Conservation (phyloP, 192 early-diverging fungal genomes). For the Backusella psychrophila region DNA sequence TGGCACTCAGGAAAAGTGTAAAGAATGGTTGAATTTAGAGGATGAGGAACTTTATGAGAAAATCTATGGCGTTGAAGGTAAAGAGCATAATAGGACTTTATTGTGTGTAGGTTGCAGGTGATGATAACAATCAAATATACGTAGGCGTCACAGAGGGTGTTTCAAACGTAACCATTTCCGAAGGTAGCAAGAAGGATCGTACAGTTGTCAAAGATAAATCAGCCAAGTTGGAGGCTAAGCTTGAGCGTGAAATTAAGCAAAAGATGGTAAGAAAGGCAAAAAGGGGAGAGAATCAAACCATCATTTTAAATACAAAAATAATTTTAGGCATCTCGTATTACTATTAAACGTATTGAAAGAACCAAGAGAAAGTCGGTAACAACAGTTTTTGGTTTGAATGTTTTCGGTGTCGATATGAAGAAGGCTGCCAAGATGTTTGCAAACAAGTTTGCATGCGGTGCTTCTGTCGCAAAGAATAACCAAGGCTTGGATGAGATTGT, state of each 20-base stretch:
- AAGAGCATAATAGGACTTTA: background rate
- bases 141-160: conserved; percentile 24
- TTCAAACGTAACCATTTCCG: conserved; percentile 15
- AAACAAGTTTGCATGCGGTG: conserved; percentile 92
- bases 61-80: conserved; percentile 47
- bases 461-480: conserved; percentile 91
- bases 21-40: conserved; percentile 66
- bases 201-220: conserved; percentile 41
- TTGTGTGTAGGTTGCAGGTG: background rate
- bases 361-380: conserved; percentile 94
- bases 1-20: conserved; percentile 79
- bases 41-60: conserved; percentile 58
- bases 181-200: conserved; percentile 52
- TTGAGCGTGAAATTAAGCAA: conserved; percentile 73
- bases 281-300: background rate
- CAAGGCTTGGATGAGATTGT: conserved; percentile 94
- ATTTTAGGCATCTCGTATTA: conserved; percentile 56
- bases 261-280: conserved; percentile 57
- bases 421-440: conserved; percentile 97
- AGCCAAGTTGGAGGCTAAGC: conserved; percentile 60
- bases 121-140: background rate
- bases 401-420: conserved; percentile 95
- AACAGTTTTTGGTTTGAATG: conserved; percentile 78
- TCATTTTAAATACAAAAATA: background rate
- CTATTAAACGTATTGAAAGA: conserved; percentile 87